Base-by-base conservation (phyloP, 2,329 filamentous ascomycete species). In the Xylaria sp. region DNA sequence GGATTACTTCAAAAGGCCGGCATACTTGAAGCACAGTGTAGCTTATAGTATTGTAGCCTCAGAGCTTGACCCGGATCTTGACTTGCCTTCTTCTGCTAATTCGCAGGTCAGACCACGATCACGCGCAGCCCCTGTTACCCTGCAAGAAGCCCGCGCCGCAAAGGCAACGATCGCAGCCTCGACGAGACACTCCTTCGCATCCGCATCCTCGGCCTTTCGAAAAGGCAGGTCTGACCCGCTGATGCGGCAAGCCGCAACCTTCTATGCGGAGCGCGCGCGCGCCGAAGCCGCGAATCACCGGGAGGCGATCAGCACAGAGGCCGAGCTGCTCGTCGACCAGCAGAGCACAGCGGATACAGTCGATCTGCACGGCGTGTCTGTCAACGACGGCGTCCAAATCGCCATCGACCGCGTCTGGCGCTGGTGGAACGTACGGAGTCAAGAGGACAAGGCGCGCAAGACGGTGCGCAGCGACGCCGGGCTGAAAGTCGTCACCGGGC, bases 291-390 rank as follows among this genome's bases (percentile, higher is more conserved):
- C 83, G 12, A 82, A 83, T 51, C 86, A 89, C 1, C 86, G 87
- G 69, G 82, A 82, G 19, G 86, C 89, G n/a, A 83, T 84, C 19
- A 89, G 89, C n/a, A 83, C 84, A 0, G 89, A 89, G 0, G 93
- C 93, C 1, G 91, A 96, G 74, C 80, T 86, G 0, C 84, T 91
- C 3, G 94, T 95, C 0, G 85, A 89, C 11, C 77, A 81, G 9
- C 91, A 94, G 76, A 94, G 92, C 59, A 85, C 84, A 0, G 68
- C 78, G 1, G 83, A 80, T 0, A 82, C 85, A 21, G 83, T 97
- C 7, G 95, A 98, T 78, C 82, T 98, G 30, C 95, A 98, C 78
- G 93, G 93, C 5, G 89, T 97, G 4, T 89, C 86, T 53, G 94
- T 98, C 1, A 84, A 89, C 57, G 92, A 97, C 78, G 95, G 92